Evolutionary conservation across 176 grass and related monocot genomes (phyloP).

Genomic region (Areca catechu): DNA sequence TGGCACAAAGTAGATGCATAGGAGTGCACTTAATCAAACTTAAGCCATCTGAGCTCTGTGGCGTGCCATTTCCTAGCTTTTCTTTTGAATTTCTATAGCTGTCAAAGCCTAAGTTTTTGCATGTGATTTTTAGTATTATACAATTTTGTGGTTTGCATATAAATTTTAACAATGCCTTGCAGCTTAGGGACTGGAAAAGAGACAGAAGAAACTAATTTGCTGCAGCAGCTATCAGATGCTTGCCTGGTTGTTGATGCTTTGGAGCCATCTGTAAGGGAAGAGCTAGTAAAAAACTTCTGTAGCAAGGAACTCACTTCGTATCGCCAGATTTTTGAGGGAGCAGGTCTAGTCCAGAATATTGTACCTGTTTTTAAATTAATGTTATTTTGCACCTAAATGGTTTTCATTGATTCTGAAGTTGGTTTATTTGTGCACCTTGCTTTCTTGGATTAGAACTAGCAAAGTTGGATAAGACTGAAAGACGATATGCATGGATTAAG

Average conservation of each 20-base stretch:
- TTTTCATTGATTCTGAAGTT: conserved; percentile 8
- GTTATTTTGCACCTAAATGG: conserved; percentile 7
- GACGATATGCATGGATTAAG: conserved; percentile 99
- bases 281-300: conserved; percentile 97
- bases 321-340: conserved; percentile 97
- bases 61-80: too few relatives aligned
- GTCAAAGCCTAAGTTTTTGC: too few relatives aligned
- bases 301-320: conserved; percentile 98
- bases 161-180: conserved; percentile 17
- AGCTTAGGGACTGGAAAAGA: conserved; percentile 99
- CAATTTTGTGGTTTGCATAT: too few relatives aligned
- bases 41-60: too few relatives aligned
- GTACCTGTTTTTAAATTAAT: conserved; percentile 7
- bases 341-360: conserved; percentile 38
- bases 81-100: too few relatives aligned
- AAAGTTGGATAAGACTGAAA: conserved; percentile 97
- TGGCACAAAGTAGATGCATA: too few relatives aligned
- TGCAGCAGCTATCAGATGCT: conserved; percentile 93
- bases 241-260: conserved; percentile 98
- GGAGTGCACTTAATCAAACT: too few relatives aligned
- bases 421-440: conserved; percentile 15
- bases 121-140: too few relatives aligned
- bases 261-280: conserved; percentile 92
- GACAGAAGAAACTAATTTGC: conserved; percentile 76
- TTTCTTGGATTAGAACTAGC: conserved; percentile 64